These are phyloP conservation scores for Lentinula edodes DNA, from an alignment of 768 basidiomycete genomes.

Conservation along the genomic window DNA sequence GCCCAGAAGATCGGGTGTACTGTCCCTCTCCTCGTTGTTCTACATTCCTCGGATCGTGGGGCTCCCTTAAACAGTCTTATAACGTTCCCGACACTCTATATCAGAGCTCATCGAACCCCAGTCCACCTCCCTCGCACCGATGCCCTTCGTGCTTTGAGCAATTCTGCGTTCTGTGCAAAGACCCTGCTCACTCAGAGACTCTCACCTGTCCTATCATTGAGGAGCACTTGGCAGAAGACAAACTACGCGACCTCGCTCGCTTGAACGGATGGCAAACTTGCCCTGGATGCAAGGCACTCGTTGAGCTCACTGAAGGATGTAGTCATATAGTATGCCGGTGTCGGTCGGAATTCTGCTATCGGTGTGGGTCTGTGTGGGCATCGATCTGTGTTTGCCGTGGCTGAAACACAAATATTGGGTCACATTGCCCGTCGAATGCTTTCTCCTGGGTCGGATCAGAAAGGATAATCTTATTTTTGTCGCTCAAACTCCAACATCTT, in stretches of 20 bases:
- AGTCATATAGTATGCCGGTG: conserved; percentile 33
- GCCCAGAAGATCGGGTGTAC: conserved; percentile 24
- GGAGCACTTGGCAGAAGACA: background rate
- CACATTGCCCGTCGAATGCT: background rate
- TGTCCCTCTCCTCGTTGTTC: conserved; percentile 31
- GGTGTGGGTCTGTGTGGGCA: conserved; percentile 20
- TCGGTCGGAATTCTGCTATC: conserved; percentile 21
- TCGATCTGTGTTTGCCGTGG: background rate
- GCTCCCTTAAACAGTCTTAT: background rate
- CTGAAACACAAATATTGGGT: background rate
- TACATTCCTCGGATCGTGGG: conserved; percentile 21
- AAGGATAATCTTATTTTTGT: background rate
- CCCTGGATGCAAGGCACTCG: conserved; percentile 26
- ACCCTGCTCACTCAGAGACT: background rate
- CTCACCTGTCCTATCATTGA: background rate
- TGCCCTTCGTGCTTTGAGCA: background rate
- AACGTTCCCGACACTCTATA: background rate
- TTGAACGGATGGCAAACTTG: conserved; percentile 29
- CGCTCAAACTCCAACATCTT: too few relatives aligned
- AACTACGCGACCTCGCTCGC: conserved; percentile 19
- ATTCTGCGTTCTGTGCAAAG: background rate
- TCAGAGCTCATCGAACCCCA: background rate
- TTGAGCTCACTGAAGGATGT: conserved; percentile 30
- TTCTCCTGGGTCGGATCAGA: background rate
- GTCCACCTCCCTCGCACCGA: background rate